Conservation (phyloP, 2,329 filamentous ascomycete species). For the Pseudopithomyces chartarum region DNA sequence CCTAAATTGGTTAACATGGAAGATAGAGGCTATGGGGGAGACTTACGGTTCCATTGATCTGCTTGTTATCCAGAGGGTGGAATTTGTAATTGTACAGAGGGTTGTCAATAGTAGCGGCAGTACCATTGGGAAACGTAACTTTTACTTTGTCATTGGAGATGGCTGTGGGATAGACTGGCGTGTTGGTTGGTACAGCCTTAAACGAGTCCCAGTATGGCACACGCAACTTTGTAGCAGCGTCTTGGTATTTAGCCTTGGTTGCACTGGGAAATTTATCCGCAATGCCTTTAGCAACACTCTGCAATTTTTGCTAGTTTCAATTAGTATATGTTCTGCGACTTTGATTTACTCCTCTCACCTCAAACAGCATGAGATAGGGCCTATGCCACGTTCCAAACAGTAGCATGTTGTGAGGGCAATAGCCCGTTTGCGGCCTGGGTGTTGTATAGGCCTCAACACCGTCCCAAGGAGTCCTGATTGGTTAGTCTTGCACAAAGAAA, state of each 20-base stretch:
- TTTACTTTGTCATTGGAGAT: slow-evolving; percentile 32
- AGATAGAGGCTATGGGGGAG: too few relatives aligned
- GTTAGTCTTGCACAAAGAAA: slow-evolving; percentile 3
- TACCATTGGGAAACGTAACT: slow-evolving; percentile 16
- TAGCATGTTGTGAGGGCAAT: slow-evolving; percentile 76
- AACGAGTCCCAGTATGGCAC: slow-evolving; percentile 29
- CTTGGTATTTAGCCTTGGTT: slow-evolving; percentile 10
- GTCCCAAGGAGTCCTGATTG: slow-evolving; percentile 57
- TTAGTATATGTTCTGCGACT: neutral
- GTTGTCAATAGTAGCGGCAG: slow-evolving; percentile 16
- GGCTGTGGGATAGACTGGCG: slow-evolving; percentile 42
- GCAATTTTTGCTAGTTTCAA: slow-evolving; percentile 20
- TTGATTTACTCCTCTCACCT: slow-evolving; percentile 54
- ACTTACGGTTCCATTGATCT: slow-evolving; percentile 48
- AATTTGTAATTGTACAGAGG: slow-evolving; percentile 24
- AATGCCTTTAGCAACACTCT: slow-evolving; percentile 13
- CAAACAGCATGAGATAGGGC: slow-evolving; percentile 69
- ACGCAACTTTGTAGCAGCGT: slow-evolving; percentile 20
- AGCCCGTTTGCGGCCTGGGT: slow-evolving; percentile 54
- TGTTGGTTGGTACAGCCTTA: slow-evolving; percentile 7
- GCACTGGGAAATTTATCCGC: slow-evolving; percentile 11
- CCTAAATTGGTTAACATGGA: neutral
- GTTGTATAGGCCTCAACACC: slow-evolving; percentile 41
- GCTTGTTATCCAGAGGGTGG: slow-evolving; percentile 53
- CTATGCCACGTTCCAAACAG: slow-evolving; percentile 85